These are phyloP conservation scores for Heliophila coronopifolia DNA, from an alignment of 441 rosid species.

Conservation along the genomic window DNA sequence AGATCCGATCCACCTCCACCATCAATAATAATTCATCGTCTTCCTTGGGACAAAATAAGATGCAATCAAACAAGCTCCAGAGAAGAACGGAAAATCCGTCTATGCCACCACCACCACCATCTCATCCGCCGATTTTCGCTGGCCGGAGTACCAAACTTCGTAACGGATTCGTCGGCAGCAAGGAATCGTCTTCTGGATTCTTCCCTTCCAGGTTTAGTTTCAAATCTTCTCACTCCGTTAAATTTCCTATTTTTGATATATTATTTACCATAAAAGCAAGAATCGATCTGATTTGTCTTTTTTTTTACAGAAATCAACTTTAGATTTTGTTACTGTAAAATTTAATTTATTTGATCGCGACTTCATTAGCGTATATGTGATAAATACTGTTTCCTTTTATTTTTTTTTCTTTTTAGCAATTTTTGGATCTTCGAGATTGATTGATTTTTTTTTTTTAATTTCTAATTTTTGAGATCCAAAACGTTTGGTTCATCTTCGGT, in stretches of 20 bases:
- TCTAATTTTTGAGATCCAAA: neutral
- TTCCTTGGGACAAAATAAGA: constrained; percentile 26
- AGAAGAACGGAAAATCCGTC: constrained; percentile 25
- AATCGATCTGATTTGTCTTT: neutral
- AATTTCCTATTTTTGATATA: neutral
- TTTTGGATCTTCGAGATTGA: neutral
- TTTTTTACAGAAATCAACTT: neutral
- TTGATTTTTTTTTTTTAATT: neutral
- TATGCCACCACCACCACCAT: constrained; percentile 26
- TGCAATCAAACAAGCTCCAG: constrained; percentile 18
- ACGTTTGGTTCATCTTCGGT: constrained; percentile 14
- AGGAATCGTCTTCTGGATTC: constrained; percentile 12
- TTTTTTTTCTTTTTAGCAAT: neutral
- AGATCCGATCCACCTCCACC: constrained; percentile 32
- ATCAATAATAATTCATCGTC: constrained; percentile 34
- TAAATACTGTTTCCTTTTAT: constrained; percentile 1
- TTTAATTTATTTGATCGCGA: constrained; percentile 15
- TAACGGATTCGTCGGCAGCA: constrained; percentile 27
- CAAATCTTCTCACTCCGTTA: neutral
- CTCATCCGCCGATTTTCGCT: constrained; percentile 19
- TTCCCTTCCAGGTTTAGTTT: constrained; percentile 24
- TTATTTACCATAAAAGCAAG: constrained; percentile 5
- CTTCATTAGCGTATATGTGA: constrained; percentile 2
- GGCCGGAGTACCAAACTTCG: constrained; percentile 12
- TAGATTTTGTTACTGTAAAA: constrained; percentile 14